Evolutionary conservation across 148 eudicot genomes (phyloP), one percentile per base, ranked within the genome.

Genomic region (Chenopodium formosanum): DNA sequence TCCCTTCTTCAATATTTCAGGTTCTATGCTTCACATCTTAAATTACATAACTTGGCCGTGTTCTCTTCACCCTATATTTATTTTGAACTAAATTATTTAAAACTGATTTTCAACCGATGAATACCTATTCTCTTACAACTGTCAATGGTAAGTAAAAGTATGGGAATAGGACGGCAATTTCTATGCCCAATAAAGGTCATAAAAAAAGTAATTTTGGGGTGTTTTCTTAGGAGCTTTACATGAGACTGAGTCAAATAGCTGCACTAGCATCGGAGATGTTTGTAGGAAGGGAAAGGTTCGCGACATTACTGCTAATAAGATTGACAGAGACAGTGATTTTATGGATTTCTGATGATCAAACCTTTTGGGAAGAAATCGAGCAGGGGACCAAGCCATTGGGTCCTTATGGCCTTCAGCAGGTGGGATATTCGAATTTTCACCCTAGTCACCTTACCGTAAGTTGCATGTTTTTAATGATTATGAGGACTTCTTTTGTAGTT

Each of bases 391-490:
- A 83, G 79, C 88, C 93, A 53, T 78, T 97, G 32, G 97, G 98
- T 31, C 95, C 95, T 50, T 82, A 89, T 56, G 98, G 99, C 77
- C 97, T 97, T 86, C 99, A 92, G 81, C 99, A 97, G 96, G 99
- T 96, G 73, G 47, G 25, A 63, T 44, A 17, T 16, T 72, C 72
- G 31, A 48, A 63, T 62, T 20, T 0, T 34, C 52, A 70, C n/a
- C 37, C 29, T 34, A 44, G 14, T 46, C 56, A 81, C 22, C n/a
- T 75, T 58, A 32, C 52, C 47, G 32, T 20, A 44, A 31, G 9
- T 56, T 32, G 25, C n/a, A 46, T 62, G 53, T 0, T 72, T 56
- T 69, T 11, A 62, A 56, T 48, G 8, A 23, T 34, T 37, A 56
- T 62, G 2, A n/a, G 10, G 14, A 31, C 9, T 77, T 2, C 56